Percentiles rank a stretch among this genome's conserved stretches.
These are phyloP conservation scores for Paratrypanosoma confusum DNA, from an alignment of 208 protist genomes.

Conservation along the genomic window DNA sequence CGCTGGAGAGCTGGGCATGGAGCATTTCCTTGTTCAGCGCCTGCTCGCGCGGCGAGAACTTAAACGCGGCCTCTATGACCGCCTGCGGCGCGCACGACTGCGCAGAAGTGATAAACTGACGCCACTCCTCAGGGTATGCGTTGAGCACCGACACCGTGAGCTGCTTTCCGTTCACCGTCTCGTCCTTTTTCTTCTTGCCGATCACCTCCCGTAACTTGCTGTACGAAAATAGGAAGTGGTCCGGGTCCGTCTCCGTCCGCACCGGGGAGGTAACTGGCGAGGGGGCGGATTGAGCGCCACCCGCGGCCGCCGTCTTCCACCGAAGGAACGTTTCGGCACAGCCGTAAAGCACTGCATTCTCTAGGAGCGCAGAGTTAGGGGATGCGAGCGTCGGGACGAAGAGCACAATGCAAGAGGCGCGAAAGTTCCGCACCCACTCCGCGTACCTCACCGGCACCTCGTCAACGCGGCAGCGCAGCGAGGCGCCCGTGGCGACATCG, in stretches of 20 bases:
- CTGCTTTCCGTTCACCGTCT: conserved; percentile 40
- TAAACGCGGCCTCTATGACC: conserved; percentile 61
- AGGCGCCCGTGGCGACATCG: conserved; percentile 66
- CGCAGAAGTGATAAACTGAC: conserved; percentile 64
- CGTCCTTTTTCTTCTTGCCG: conserved; percentile 51
- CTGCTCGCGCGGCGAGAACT: conserved; percentile 32
- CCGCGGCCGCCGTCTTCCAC: conserved; percentile 15
- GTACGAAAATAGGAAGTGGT: conserved; percentile 81
- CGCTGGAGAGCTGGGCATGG: conserved; percentile 58
- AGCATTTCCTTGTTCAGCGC: conserved; percentile 79
- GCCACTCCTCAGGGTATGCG: conserved; percentile 76
- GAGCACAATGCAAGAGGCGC: conserved; percentile 52
- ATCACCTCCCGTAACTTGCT: conserved; percentile 67
- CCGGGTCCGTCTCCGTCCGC: conserved; percentile 35
- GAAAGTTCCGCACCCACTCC: conserved; percentile 69
- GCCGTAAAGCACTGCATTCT: conserved; percentile 47
- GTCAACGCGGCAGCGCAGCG: conserved; percentile 48
- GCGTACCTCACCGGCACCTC: conserved; percentile 59
- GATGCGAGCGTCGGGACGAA: conserved; percentile 76
- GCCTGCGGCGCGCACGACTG: conserved; percentile 47
- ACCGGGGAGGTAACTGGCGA: background rate
- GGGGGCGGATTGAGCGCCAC: conserved; percentile 11
- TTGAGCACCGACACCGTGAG: conserved; percentile 67
- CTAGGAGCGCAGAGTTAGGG: conserved; percentile 54
- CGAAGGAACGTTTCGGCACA: too few species aligned